A percentile compares a stretch with the other conserved stretches of the same genome.
phyloP scores from a whole-genome alignment of 139 green algal genomes.

The Coelastrella sp. region DNA sequence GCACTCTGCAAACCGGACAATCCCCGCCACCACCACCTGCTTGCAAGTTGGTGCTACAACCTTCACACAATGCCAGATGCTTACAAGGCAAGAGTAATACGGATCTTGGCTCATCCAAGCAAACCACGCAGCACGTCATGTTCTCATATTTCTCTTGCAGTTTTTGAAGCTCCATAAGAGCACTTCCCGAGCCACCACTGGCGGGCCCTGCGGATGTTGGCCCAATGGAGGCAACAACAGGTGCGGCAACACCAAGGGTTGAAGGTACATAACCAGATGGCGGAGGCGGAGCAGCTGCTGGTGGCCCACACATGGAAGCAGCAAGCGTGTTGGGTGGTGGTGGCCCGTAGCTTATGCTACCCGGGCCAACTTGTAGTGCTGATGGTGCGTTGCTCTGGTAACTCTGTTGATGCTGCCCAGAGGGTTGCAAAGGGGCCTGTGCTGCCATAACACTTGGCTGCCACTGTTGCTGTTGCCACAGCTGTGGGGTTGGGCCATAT shows the following conservation, averaged over 20 bases:
- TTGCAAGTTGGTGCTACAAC: slow-evolving; percentile 25
- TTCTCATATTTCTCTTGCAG: slow-evolving; percentile 42
- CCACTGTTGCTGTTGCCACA: neutral
- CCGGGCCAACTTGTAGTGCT: neutral
- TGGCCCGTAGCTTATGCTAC: neutral
- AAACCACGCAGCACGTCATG: slow-evolving; percentile 47
- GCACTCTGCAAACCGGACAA: slow-evolving; percentile 26
- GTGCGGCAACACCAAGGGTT: neutral
- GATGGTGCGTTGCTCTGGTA: neutral
- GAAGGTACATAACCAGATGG: neutral
- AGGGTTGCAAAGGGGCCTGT: too few species aligned
- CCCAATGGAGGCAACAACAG: too few species aligned
- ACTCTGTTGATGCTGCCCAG: neutral
- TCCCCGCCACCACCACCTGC: too few species aligned
- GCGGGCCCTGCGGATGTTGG: neutral
- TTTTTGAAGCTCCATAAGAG: neutral
- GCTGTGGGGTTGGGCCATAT: neutral
- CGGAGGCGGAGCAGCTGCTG: neutral
- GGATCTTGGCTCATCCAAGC: slow-evolving; percentile 19
- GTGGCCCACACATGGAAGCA: neutral
- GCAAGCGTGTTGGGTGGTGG: neutral
- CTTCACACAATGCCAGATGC: slow-evolving; percentile 49
- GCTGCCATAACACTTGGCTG: neutral
- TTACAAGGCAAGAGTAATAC: slow-evolving; percentile 52
- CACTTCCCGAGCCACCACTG: neutral